A percentile compares a stretch with the other conserved stretches of the same genome.
Conservation (phyloP, 495 filamentous ascomycete genomes). For the Talaromyces trachyspermus region DNA sequence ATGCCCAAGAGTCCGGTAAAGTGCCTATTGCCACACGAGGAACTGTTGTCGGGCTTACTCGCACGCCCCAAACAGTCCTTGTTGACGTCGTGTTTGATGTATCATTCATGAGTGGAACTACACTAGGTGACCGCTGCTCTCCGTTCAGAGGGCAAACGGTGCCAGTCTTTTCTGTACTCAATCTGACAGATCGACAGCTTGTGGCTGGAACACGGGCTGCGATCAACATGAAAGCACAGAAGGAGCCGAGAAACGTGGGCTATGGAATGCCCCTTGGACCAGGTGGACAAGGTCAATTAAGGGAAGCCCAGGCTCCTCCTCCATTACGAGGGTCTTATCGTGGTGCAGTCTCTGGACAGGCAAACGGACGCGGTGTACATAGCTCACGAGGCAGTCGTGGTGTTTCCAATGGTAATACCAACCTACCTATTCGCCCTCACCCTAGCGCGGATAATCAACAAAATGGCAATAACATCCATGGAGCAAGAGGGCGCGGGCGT, state of each 20-base stretch:
- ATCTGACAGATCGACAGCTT: constrained; percentile 75
- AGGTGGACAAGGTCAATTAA: constrained; percentile 58
- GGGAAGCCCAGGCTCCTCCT: constrained; percentile 57
- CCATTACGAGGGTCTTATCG: constrained; percentile 67
- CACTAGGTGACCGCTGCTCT: constrained; percentile 81
- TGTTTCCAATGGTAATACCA: constrained; percentile 31
- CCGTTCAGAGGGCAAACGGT: constrained; percentile 95
- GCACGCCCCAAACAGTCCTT: constrained; percentile 69
- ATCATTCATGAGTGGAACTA: constrained; percentile 94
- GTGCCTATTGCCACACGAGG: constrained; percentile 89
- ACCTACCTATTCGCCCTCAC: constrained; percentile 28
- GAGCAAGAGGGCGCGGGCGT: constrained; percentile 22
- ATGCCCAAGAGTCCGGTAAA: constrained; percentile 86
- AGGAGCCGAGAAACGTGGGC: constrained; percentile 47
- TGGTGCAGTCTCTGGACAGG: constrained; percentile 50
- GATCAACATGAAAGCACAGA: constrained; percentile 49
- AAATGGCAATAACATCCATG: constrained; percentile 17
- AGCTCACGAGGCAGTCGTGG: constrained; percentile 32
- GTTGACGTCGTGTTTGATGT: constrained; percentile 91
- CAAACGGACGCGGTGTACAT: constrained; percentile 24
- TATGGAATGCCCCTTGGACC: constrained; percentile 51
- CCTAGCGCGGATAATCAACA: constrained; percentile 20
- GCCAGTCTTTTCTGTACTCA: constrained; percentile 72
- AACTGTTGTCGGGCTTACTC: constrained; percentile 86
- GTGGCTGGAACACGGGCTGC: constrained; percentile 66